Evolutionary conservation across 2,329 filamentous ascomycete genomes (phyloP).

Genomic region (Cercospora citrullina): DNA sequence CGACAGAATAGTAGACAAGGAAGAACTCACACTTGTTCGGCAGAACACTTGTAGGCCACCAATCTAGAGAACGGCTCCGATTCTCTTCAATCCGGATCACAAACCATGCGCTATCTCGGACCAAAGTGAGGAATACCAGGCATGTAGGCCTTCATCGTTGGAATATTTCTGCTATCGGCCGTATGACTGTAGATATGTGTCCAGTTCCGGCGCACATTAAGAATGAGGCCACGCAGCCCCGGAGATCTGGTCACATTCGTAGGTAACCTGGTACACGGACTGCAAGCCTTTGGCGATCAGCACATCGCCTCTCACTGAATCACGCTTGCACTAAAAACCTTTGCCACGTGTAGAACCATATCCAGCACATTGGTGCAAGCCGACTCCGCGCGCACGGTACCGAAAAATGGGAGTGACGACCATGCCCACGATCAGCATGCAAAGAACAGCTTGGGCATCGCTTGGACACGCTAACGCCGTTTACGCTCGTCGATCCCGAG

Average conservation of each 20-base stretch:
- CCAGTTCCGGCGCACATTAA: neutral
- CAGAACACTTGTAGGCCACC: neutral
- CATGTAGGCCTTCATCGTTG: neutral
- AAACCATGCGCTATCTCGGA: neutral
- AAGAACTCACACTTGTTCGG: neutral
- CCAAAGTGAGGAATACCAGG: neutral
- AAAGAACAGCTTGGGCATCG: neutral
- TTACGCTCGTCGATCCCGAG: neutral
- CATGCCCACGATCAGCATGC: neutral
- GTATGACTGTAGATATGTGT: neutral
- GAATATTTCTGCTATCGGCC: neutral
- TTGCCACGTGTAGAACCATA: neutral
- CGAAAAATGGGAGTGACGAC: neutral
- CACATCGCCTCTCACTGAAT: neutral
- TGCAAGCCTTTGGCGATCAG: neutral
- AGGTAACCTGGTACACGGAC: neutral
- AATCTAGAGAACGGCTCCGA: neutral
- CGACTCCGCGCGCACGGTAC: neutral
- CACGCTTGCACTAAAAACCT: neutral
- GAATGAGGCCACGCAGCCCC: neutral
- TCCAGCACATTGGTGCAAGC: neutral
- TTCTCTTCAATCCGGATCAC: neutral
- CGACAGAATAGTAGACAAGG: neutral
- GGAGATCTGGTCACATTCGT: neutral
- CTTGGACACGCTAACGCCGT: neutral